These are phyloP conservation scores for Arabidopsis hybrid DNA, from an alignment of 441 rosid species.

Conservation along the genomic window DNA sequence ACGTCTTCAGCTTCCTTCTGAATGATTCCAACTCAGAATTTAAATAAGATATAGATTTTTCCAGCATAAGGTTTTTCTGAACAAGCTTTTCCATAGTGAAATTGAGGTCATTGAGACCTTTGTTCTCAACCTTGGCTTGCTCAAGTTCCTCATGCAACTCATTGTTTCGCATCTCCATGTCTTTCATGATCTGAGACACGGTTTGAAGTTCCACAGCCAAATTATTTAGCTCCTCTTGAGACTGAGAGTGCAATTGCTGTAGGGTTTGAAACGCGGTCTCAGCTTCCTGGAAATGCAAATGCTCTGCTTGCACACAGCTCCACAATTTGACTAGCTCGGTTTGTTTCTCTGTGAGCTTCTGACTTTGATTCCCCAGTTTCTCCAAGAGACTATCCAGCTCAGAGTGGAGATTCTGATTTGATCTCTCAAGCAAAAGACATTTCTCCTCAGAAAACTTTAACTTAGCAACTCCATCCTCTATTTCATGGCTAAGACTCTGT, in stretches of 20 bases:
- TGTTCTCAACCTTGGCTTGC: conserved; percentile 65
- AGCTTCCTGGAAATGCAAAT: conserved; percentile 81
- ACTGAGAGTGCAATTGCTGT: conserved; percentile 88
- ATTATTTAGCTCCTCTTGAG: conserved; percentile 88
- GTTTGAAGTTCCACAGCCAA: conserved; percentile 69
- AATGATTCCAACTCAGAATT: conserved; percentile 76
- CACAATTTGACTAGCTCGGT: conserved; percentile 84
- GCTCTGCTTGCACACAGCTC: conserved; percentile 90
- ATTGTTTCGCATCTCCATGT: conserved; percentile 70
- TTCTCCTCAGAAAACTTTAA: conserved; percentile 80
- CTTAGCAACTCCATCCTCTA: conserved; percentile 70
- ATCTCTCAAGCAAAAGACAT: conserved; percentile 74
- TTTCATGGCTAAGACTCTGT: conserved; percentile 67
- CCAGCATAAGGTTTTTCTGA: conserved; percentile 71
- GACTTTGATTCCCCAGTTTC: conserved; percentile 71
- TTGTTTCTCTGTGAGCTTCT: conserved; percentile 86
- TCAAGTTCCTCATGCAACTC: conserved; percentile 66
- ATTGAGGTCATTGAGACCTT: conserved; percentile 67
- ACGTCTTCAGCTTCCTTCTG: conserved; percentile 62
- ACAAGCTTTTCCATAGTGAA: conserved; percentile 80
- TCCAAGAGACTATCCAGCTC: conserved; percentile 67
- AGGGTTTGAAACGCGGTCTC: conserved; percentile 96
- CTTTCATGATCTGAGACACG: conserved; percentile 66
- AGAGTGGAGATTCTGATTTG: conserved; percentile 75
- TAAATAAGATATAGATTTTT: conserved; percentile 82